These are phyloP conservation scores for Magnaporthiopsis incrustans DNA, from an alignment of 2,329 filamentous ascomycete species.

Conservation along the genomic window DNA sequence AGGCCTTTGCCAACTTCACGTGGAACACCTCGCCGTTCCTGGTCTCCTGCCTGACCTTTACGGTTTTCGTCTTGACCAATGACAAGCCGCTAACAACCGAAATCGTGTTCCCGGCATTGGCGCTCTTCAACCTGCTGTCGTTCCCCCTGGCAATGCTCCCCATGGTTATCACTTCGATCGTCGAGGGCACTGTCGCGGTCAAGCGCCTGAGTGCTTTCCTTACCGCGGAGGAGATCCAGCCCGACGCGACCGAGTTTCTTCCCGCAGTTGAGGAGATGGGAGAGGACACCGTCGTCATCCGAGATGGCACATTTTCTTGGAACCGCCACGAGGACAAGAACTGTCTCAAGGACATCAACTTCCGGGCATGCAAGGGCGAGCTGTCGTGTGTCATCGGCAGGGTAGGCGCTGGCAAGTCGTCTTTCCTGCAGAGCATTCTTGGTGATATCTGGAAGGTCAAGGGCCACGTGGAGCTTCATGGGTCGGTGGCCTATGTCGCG, in stretches of 20 bases:
- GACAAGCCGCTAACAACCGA: slow-evolving; percentile 80
- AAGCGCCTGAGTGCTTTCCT: slow-evolving; percentile 79
- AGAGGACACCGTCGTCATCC: slow-evolving; percentile 78
- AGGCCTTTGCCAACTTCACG: slow-evolving; percentile 92
- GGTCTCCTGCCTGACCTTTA: slow-evolving; percentile 93
- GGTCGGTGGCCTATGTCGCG: slow-evolving; percentile 81
- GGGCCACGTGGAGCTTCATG: slow-evolving; percentile 75
- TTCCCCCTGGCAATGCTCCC: slow-evolving; percentile 91
- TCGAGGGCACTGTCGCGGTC: slow-evolving; percentile 91
- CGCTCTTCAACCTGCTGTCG: slow-evolving; percentile 90
- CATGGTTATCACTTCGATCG: slow-evolving; percentile 95
- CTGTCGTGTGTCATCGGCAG: slow-evolving; percentile 87
- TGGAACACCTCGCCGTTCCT: slow-evolving; percentile 97
- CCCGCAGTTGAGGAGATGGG: slow-evolving; percentile 66
- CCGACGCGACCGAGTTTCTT: slow-evolving; percentile 66
- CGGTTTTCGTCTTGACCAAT: slow-evolving; percentile 82
- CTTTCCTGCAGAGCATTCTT: slow-evolving; percentile 77
- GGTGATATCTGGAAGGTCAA: slow-evolving; percentile 88
- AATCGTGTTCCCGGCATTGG: slow-evolving; percentile 87
- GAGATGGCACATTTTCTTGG: slow-evolving; percentile 89
- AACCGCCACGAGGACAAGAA: slow-evolving; percentile 68
- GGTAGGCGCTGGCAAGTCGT: slow-evolving; percentile 94
- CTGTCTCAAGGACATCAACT: slow-evolving; percentile 75
- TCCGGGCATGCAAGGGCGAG: slow-evolving; percentile 85
- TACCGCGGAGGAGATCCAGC: slow-evolving; percentile 79